Evolutionary conservation across 2,329 filamentous ascomycete species (phyloP).

Genomic region (Mariannaea elegans): DNA sequence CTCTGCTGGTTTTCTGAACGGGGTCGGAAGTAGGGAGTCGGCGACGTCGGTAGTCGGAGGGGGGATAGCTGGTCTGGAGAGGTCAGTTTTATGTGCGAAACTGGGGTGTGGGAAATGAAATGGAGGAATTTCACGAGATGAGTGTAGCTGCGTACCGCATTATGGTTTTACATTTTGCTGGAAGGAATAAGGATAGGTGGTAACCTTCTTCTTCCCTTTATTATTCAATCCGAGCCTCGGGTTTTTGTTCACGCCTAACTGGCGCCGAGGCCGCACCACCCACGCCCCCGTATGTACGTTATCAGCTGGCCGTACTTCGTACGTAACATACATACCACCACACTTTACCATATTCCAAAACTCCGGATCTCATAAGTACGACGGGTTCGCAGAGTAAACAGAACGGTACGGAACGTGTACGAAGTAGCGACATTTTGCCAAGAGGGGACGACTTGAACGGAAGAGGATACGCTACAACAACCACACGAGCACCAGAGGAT

Average conservation of each 20-base stretch:
- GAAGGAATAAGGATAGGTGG: not conserved
- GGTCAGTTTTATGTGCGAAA: not conserved
- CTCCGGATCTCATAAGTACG: conserved; percentile 10
- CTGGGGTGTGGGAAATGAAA: conserved; percentile 21
- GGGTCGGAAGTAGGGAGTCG: conserved; percentile 4
- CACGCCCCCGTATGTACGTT: conserved; percentile 1
- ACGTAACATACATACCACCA: not conserved
- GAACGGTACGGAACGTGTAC: conserved; percentile 6
- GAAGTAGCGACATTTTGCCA: not conserved
- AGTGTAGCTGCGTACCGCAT: no score
- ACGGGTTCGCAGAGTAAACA: not conserved
- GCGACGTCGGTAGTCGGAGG: conserved; percentile 5
- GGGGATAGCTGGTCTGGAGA: not conserved
- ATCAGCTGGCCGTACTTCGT: conserved; percentile 6
- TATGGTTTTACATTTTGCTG: no score
- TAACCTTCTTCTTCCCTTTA: not conserved
- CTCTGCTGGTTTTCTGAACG: not conserved
- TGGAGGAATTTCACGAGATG: conserved; percentile 22
- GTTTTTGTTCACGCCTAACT: conserved; percentile 7
- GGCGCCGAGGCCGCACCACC: not conserved
- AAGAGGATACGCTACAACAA: not conserved
- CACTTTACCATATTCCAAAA: conserved; percentile 1
- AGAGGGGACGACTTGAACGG: not conserved
- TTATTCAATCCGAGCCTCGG: not conserved
- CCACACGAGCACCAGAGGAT: not conserved